phyloP scores from a whole-genome alignment of 441 rosid genomes.

The Gossypium schwendimanii region DNA sequence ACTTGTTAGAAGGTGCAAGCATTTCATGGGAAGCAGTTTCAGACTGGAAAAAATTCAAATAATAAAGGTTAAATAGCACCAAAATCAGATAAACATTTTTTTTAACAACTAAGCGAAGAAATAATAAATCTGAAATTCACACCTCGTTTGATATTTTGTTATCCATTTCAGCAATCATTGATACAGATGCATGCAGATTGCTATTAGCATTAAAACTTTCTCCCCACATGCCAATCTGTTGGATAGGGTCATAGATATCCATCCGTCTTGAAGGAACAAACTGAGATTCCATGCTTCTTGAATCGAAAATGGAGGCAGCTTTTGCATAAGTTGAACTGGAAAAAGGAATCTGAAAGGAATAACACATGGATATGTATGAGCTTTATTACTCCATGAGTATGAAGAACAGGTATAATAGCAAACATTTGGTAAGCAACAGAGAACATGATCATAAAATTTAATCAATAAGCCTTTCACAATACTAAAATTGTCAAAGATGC shows the following conservation, averaged over 20 bases:
- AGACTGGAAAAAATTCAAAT: constrained; percentile 46
- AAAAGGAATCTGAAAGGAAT: background rate
- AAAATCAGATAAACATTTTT: constrained; percentile 10
- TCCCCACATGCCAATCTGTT: constrained; percentile 80
- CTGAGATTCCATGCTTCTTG: constrained; percentile 63
- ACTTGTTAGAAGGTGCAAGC: constrained; percentile 48
- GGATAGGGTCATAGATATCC: constrained; percentile 67
- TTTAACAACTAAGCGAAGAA: constrained; percentile 7
- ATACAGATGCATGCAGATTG: constrained; percentile 38
- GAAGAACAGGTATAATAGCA: background rate
- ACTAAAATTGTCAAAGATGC: no score
- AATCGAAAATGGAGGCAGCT: constrained; percentile 26
- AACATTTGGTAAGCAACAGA: background rate
- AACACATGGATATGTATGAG: background rate
- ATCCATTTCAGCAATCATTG: constrained; percentile 47
- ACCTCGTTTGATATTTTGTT: constrained; percentile 62
- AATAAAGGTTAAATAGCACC: constrained; percentile 17
- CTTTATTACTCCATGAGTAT: background rate
- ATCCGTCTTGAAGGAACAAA: constrained; percentile 63
- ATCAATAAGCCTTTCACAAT: background rate
- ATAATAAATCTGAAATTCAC: constrained; percentile 11
- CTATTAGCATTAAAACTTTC: constrained; percentile 54
- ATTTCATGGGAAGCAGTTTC: constrained; percentile 74
- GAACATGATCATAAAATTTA: background rate
- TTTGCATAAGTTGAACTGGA: constrained; percentile 14